Conservation (phyloP, 225 moss, liverwort and hornwort species). For the Physcomitrellopsis africana region DNA sequence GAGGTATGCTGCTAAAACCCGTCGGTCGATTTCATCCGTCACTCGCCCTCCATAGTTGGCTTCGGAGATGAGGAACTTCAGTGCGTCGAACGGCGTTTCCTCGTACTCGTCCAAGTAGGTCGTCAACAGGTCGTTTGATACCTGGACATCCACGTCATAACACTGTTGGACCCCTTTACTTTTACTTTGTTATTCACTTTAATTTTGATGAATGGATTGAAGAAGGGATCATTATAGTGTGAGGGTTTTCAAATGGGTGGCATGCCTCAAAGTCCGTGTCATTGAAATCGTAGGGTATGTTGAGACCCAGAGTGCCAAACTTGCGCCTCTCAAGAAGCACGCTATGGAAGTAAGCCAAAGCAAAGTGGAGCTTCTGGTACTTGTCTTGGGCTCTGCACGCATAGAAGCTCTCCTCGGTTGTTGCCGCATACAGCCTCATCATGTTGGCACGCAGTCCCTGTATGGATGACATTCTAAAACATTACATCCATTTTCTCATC, state of each 20-base stretch:
- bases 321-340: conserved; percentile 81
- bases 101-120: conserved; percentile 79
- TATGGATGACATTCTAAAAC: no score
- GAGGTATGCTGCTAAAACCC: conserved; percentile 72
- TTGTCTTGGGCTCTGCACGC: conserved; percentile 77
- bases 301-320: conserved; percentile 83
- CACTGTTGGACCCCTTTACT: no score
- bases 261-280: conserved; percentile 84
- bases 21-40: conserved; percentile 80
- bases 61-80: conserved; percentile 84
- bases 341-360: conserved; percentile 82
- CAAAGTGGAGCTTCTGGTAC: conserved; percentile 82
- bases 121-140: conserved; percentile 71
- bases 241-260: background rate
- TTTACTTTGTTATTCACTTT: no score
- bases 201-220: background rate
- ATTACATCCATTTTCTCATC: no score
- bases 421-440: conserved; percentile 64
- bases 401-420: conserved; percentile 72
- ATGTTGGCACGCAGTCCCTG: conserved; percentile 83
- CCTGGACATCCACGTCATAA: conserved; percentile 31
- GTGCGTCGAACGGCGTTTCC: conserved; percentile 81
- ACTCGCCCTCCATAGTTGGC: conserved; percentile 88
- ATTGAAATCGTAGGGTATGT: conserved; percentile 87
- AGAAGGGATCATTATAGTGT: background rate